These are phyloP conservation scores for Fusarium ambrosium DNA, from an alignment of 2,329 filamentous ascomycete genomes.

Conservation along the genomic window DNA sequence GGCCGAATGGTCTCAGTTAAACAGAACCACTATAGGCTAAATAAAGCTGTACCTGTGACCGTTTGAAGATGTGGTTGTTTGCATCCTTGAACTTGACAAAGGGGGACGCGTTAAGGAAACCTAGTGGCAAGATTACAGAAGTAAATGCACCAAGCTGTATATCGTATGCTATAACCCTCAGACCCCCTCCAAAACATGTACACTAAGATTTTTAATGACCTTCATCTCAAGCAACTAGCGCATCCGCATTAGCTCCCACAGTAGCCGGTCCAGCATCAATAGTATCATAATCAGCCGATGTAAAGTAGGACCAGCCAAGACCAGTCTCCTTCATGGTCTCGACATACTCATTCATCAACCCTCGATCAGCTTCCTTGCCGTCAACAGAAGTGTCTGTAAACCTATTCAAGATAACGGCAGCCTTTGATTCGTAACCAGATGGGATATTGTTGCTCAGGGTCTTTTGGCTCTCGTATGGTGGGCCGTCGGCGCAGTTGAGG, in stretches of 20 bases:
- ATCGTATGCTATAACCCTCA: no score
- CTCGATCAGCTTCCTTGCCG: conserved; percentile 7
- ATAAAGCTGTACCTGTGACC: no score
- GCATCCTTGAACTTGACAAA: no score
- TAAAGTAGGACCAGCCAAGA: conserved; percentile 21
- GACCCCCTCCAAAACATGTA: no score
- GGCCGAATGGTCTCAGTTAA: no score
- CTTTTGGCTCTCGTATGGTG: conserved; percentile 32
- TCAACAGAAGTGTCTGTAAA: conserved; percentile 32
- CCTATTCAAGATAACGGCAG: conserved; percentile 35
- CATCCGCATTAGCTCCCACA: background rate
- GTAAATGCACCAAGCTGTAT: no score
- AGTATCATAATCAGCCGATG: conserved; percentile 10
- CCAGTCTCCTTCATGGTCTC: background rate
- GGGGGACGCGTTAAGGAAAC: no score
- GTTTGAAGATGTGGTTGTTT: no score
- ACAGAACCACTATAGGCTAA: no score
- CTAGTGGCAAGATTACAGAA: no score
- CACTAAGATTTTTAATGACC: background rate
- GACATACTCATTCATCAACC: conserved; percentile 8
- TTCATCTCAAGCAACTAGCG: background rate
- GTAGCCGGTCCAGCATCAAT: conserved; percentile 3
- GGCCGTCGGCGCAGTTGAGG: conserved; percentile 31
- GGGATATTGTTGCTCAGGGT: conserved; percentile 38
- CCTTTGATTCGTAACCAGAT: background rate